Evolutionary conservation across 2,329 filamentous ascomycete genomes (phyloP).

Genomic region (Exophiala aquamarina): DNA sequence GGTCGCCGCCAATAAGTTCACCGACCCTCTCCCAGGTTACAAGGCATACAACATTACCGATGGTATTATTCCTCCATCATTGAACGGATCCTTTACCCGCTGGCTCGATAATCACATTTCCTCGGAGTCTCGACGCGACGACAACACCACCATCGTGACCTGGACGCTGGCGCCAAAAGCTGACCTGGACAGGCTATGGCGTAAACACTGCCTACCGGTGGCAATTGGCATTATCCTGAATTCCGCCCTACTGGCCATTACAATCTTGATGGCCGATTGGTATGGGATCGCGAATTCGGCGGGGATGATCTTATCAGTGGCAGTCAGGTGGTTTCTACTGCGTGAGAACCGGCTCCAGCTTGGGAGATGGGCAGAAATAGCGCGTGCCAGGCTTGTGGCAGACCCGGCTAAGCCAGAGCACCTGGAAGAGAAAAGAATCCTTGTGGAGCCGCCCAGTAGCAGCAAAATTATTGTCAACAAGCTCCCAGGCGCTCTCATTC

Average conservation of each 20-base stretch:
- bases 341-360: slow-evolving; percentile 16
- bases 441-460: neutral
- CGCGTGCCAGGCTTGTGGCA: neutral
- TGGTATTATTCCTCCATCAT: slow-evolving; percentile 26
- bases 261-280: slow-evolving; percentile 20
- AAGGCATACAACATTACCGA: slow-evolving; percentile 29
- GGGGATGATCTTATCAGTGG: slow-evolving; percentile 21
- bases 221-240: slow-evolving; percentile 17
- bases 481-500: slow-evolving; percentile 21
- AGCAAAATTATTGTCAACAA: slow-evolving; percentile 21
- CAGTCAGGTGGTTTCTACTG: slow-evolving; percentile 18
- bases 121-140: slow-evolving; percentile 14
- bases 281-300: slow-evolving; percentile 23
- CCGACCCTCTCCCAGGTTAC: slow-evolving; percentile 22
- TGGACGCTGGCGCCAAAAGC: no score
- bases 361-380: slow-evolving; percentile 2
- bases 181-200: neutral
- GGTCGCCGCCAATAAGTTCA: slow-evolving; percentile 26
- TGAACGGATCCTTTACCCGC: slow-evolving; percentile 21
- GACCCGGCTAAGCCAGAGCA: neutral
- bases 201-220: slow-evolving; percentile 5
- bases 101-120: slow-evolving; percentile 24
- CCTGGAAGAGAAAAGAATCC: slow-evolving; percentile 1
- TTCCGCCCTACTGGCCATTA: slow-evolving; percentile 17
- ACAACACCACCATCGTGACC: slow-evolving; percentile 9